Evolutionary conservation across 495 filamentous ascomycete species (phyloP).

Genomic region (Aspergillus indologenus): DNA sequence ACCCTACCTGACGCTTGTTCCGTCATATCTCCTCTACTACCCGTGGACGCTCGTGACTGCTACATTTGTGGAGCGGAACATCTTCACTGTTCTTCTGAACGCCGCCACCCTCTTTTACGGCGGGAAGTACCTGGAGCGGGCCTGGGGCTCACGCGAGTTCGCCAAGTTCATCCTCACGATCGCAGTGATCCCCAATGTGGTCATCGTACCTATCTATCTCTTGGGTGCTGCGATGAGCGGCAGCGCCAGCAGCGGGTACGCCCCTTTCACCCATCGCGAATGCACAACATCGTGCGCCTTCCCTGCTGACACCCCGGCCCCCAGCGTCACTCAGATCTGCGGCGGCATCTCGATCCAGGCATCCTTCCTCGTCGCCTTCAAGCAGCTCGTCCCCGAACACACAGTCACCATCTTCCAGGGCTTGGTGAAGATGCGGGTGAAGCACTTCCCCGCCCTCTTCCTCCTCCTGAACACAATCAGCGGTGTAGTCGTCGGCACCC

Average conservation of each 20-base stretch:
- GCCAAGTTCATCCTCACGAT: constrained; percentile 82
- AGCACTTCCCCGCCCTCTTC: constrained; percentile 90
- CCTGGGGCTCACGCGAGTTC: constrained; percentile 92
- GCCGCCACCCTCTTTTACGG: constrained; percentile 85
- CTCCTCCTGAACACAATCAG: constrained; percentile 73
- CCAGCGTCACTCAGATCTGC: constrained; percentile 62
- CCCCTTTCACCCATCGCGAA: constrained; percentile 20
- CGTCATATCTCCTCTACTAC: constrained; percentile 76
- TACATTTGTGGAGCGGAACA: constrained; percentile 87
- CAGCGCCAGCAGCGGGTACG: constrained; percentile 67
- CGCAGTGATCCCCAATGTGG: constrained; percentile 73
- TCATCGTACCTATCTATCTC: constrained; percentile 70
- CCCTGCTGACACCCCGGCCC: constrained; percentile 46
- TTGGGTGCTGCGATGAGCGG: constrained; percentile 67
- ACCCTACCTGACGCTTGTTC: constrained; percentile 83
- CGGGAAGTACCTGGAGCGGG: constrained; percentile 90
- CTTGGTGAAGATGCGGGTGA: constrained; percentile 84
- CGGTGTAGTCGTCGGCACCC: constrained; percentile 77
- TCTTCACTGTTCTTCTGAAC: constrained; percentile 81
- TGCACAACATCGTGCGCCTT: constrained; percentile 29
- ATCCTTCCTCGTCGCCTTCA: constrained; percentile 95
- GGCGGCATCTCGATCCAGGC: constrained; percentile 87
- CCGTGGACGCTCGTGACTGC: constrained; percentile 90
- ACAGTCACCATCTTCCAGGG: constrained; percentile 92
- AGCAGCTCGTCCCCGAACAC: constrained; percentile 95